phyloP scores from a whole-genome alignment of 2,329 filamentous ascomycete genomes.

The Cladosporium austrohemisphaericum region DNA sequence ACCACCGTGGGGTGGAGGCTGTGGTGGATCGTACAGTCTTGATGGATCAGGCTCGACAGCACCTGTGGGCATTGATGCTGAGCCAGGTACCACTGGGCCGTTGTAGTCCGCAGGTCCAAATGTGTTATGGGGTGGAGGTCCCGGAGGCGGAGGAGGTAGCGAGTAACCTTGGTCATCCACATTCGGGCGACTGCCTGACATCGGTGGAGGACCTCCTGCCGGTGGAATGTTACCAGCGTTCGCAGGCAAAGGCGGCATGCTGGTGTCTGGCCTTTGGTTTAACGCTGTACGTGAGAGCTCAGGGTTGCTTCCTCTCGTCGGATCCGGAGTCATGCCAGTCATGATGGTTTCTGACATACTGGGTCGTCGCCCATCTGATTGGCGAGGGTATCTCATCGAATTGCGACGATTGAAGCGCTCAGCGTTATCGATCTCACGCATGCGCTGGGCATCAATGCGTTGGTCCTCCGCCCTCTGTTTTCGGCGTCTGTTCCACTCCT shows the following conservation, averaged over 20 bases:
- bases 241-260: conserved; percentile 33
- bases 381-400: conserved; percentile 27
- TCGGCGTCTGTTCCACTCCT: conserved; percentile 47
- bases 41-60: conserved; percentile 38
- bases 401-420: conserved; percentile 33
- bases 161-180: conserved; percentile 14
- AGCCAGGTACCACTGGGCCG: conserved; percentile 25
- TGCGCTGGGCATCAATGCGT: conserved; percentile 54
- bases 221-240: conserved; percentile 27
- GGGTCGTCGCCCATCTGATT: conserved; percentile 26
- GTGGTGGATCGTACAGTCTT: conserved; percentile 31
- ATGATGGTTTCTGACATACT: conserved; percentile 31
- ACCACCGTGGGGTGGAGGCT: conserved; percentile 1
- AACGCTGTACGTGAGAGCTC: conserved; percentile 39
- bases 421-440: conserved; percentile 44
- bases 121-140: conserved; percentile 30
- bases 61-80: conserved; percentile 36
- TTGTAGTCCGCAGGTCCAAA: conserved; percentile 21
- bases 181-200: conserved; percentile 14
- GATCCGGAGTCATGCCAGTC: conserved; percentile 33
- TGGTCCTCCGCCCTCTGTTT: conserved; percentile 58
- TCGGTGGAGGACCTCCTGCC: background rate
- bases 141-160: conserved; percentile 32
- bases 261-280: conserved; percentile 21
- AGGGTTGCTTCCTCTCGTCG: conserved; percentile 43